Percentiles rank a stretch among this genome's conserved stretches.
Conservation (phyloP, 2,329 filamentous ascomycete species). For the Ophiosphaerella narmari region DNA sequence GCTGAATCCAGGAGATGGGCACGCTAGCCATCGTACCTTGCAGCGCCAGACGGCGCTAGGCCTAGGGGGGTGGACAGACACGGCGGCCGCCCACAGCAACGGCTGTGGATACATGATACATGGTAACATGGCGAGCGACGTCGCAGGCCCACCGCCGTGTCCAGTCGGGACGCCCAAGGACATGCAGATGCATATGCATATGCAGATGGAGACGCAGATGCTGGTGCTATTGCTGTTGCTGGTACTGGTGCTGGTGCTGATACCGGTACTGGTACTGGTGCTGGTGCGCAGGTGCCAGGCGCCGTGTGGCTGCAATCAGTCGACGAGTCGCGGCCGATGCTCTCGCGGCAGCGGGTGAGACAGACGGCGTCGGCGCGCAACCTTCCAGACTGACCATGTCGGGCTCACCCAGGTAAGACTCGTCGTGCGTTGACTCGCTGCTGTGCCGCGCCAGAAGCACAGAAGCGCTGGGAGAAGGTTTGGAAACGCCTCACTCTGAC, state of each 20-base stretch:
- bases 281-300: too few relatives aligned
- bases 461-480: slow-evolving; percentile 18
- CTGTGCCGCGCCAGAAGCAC: slow-evolving; percentile 35
- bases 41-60: slow-evolving; percentile 12
- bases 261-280: too few relatives aligned
- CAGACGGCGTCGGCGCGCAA: slow-evolving; percentile 31
- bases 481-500: slow-evolving; percentile 23
- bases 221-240: too few relatives aligned
- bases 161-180: too few relatives aligned
- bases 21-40: slow-evolving; percentile 27
- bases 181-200: too few relatives aligned
- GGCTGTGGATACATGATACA: slow-evolving; percentile 13
- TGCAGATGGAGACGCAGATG: too few relatives aligned
- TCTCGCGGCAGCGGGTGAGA: background rate
- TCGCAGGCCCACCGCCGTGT: too few relatives aligned
- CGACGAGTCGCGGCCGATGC: background rate
- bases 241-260: too few relatives aligned
- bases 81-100: slow-evolving; percentile 13
- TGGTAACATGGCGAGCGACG: too few relatives aligned
- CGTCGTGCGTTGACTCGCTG: slow-evolving; percentile 24
- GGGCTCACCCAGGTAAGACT: slow-evolving; percentile 1
- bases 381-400: slow-evolving; percentile 8
- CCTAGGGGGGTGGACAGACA: slow-evolving; percentile 1
- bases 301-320: too few relatives aligned
- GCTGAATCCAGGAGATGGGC: slow-evolving; percentile 17